Evolutionary conservation across 2,329 filamentous ascomycete species (phyloP).

Genomic region (Talaromyces sp.): DNA sequence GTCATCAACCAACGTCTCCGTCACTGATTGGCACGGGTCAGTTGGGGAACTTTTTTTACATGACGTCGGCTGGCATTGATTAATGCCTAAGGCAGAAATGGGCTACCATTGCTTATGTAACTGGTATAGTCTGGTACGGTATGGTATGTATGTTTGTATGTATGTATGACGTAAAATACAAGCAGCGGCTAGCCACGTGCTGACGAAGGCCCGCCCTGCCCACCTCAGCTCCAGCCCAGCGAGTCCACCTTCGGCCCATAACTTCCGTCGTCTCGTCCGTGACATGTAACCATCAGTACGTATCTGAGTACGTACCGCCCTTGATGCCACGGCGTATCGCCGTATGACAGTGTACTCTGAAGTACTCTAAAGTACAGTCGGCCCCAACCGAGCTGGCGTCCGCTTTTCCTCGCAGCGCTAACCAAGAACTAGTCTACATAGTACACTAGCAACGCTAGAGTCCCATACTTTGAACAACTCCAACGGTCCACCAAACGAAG

Average conservation of each 20-base stretch:
- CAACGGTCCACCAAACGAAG: background rate
- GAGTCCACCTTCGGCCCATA: background rate
- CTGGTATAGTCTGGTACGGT: background rate
- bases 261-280: background rate
- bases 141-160: background rate
- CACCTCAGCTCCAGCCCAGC: background rate
- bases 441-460: background rate
- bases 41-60: slow-evolving; percentile 8
- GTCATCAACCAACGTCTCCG: background rate
- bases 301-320: too few species aligned
- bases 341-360: background rate
- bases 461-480: background rate
- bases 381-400: slow-evolving; percentile 8
- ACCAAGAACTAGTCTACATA: background rate
- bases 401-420: background rate
- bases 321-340: background rate
- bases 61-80: slow-evolving; percentile 7
- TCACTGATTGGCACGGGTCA: slow-evolving; percentile 11
- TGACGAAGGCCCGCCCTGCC: background rate
- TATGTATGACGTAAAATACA: background rate
- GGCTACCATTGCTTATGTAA: background rate
- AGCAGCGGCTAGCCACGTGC: slow-evolving; percentile 5
- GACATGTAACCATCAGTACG: background rate
- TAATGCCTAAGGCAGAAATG: too few species aligned
- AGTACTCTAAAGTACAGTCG: too few species aligned